Percentiles rank a stretch among this genome's conserved stretches.
phyloP scores from a whole-genome alignment of 371 early-diverging fungal genomes.

The Nematocida ausubeli region DNA sequence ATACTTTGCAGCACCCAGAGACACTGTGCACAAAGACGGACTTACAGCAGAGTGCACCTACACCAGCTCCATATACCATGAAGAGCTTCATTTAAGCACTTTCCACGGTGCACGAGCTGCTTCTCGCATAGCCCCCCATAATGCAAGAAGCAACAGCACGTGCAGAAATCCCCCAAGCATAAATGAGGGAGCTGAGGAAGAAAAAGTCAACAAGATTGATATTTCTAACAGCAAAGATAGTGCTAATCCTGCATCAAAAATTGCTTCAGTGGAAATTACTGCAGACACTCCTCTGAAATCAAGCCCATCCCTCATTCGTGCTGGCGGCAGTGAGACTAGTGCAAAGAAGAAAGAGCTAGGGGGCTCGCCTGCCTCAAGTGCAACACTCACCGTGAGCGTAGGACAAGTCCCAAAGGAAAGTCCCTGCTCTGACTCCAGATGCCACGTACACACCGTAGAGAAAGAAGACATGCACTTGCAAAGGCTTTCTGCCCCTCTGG shows the following conservation, averaged over 20 bases:
- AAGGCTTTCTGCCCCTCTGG: background rate
- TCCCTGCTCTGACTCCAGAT: conserved; percentile 1
- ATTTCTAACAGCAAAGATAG: background rate
- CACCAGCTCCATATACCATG: background rate
- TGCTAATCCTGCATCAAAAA: background rate
- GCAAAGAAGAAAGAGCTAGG: background rate
- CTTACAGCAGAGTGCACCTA: background rate
- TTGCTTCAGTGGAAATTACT: background rate
- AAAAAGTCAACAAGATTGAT: background rate
- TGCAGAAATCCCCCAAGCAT: background rate
- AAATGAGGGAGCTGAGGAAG: background rate
- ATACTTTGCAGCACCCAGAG: background rate
- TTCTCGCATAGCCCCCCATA: too few relatives aligned
- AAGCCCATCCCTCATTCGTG: background rate
- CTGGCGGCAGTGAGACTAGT: background rate
- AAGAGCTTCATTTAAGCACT: too few relatives aligned
- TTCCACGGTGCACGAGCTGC: too few relatives aligned
- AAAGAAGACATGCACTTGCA: background rate
- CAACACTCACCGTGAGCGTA: background rate
- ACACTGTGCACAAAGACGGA: background rate
- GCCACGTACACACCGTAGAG: background rate
- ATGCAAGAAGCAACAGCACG: too few relatives aligned
- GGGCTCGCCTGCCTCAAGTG: background rate
- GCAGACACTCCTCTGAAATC: background rate
- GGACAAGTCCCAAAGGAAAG: conserved; percentile 1